Base-by-base conservation (phyloP, 192 early-diverging fungal genomes). In the Coemansia sp. region DNA sequence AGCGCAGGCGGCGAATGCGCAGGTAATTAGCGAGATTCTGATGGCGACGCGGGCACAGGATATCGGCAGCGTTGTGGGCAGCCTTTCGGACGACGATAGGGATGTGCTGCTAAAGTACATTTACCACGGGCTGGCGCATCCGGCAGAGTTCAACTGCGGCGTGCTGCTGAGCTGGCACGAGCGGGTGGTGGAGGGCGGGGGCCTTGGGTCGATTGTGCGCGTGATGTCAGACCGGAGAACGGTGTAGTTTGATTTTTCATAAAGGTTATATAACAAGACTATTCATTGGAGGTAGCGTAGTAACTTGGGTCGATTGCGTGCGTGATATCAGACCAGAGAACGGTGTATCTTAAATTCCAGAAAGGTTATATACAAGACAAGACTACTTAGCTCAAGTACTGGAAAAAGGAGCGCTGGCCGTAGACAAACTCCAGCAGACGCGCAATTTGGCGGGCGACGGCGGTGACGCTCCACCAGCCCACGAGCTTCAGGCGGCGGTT, bases 161-260 rank as follows among this genome's bases (percentile, higher is more conserved):
- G 82, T 92, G 48, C 64, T 98, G 57, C 77, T 98, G 57, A 81
- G 82, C 58, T 98, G 94, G 94, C 96, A 98, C 62, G 95, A 98
- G 60, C 93, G 95, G 80, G 90, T 95, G n/a, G 86, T 87, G 22
- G 92, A 96, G 73, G 85, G 87, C 47, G 90, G 87, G 43, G 95
- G 95, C 21, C 80, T 92, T 35, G 94, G 94, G 16, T 85, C 85
- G 25, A 92, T 98, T 64, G 89, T 96, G 32, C 88, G 95, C 35
- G 92, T 93, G n/a, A 84, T 96, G 77, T 89, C 92, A 5, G 94
- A 95, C 72, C 82, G 90, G 74, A 83, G 83, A 67, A 86, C 86
- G 42, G 82, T 94, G 18, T 87, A 63, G 67, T 21, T 30, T 40
- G 27, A 27, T 49, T 29, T 60, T n/a, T n/a, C n/a, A n/a, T n/a